Evolutionary conservation across 345 rosid genomes (phyloP), one percentile per base, ranked within the genome.

Genomic region (Gossypium mustelinum): DNA sequence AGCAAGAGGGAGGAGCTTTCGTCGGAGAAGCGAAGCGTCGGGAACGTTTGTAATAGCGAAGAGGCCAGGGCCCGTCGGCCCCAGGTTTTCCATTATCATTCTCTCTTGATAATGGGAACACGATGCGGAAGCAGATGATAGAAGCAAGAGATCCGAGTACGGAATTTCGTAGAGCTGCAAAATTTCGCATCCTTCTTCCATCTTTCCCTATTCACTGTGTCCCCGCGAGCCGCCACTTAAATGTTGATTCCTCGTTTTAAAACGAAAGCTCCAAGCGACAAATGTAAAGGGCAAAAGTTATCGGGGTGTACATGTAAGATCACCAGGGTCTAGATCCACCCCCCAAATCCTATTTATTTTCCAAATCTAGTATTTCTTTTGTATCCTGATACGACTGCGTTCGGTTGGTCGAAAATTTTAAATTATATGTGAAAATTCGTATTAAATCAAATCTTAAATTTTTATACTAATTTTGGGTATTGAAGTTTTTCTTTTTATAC

Each of bases 1-100:
- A 79, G 93, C 90, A 45, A 87, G 79, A 29, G 86, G 93, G 58
- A 89, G 94, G 70, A 91, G 90, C 63, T 78, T 81, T 17, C 79
- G 86, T 76, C 97, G 93, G 60, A 89, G 90, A 17, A 82, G 16
- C 76, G 86, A 78, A 73, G 83, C 86, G 43, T 80, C 80, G 17
- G 89, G 88, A 70, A 92, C 85, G 44, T 82, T 89, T 54, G 86
- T 82, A 77, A 95, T 48, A 51, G 92, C 85, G 66, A 93, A 87
- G 12, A 93, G 85, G 11, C 94, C 98, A 0, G 96, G 92, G 56
- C 98, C 97, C 4, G 52, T 59, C 2, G 91, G 93, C 58, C 97
- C 98, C 1, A 95, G 84, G 72, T 86, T 85, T 81, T 89, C 90
- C 89, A 89, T 79, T 67, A 94, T 73, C 47, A 63, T 75, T 56